Base-by-base conservation (phyloP, 495 filamentous ascomycete species). In the Cercophora sp. region DNA sequence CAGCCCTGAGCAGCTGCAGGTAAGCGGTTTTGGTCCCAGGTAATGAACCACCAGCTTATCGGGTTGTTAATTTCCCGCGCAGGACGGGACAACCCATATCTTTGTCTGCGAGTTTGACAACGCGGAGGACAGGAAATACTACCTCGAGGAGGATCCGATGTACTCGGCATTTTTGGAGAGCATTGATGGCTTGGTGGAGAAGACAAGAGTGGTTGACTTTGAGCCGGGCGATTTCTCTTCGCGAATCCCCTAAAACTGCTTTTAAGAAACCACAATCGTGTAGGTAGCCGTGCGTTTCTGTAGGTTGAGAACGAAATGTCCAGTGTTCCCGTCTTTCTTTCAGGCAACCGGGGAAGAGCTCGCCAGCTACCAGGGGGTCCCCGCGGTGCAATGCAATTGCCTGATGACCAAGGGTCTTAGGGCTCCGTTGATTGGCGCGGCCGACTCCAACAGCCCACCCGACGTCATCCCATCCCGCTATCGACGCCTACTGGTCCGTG, bases 391-490 rank as follows among this genome's bases (percentile, higher is more conserved):
- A n/a, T n/a, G n/a, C n/a, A n/a, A n/a, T n/a, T n/a, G n/a, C n/a
- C n/a, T n/a, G n/a, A n/a, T n/a, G n/a, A n/a, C n/a, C n/a, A n/a
- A n/a, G n/a, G n/a, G n/a, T n/a, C n/a, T n/a, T n/a, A n/a, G n/a
- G n/a, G n/a, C n/a, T n/a, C n/a, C 15, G 10, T 20, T 47, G 4
- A 47, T 47, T 47, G 43, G 43, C 15, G 15, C 15, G 15, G n/a
- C 6, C 15, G 43, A 15, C 16, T 26, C 20, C 9, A 31, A 37
- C 32, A 48, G 32, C 19, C 46, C 13, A 35, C 46, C 29, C 46
- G 46, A 48, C 46, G 46, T 48, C 46, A 48, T 48, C 20, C 13
- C 11, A 11, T 37, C 19, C 46, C 20, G 19, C 46, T 35, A 35
- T 48, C 46, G 36, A 36, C 31, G 31, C 27, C 19, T 29, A 32